Conservation (phyloP, 345 rosid species). For the Melaleuca quinquenervia region DNA sequence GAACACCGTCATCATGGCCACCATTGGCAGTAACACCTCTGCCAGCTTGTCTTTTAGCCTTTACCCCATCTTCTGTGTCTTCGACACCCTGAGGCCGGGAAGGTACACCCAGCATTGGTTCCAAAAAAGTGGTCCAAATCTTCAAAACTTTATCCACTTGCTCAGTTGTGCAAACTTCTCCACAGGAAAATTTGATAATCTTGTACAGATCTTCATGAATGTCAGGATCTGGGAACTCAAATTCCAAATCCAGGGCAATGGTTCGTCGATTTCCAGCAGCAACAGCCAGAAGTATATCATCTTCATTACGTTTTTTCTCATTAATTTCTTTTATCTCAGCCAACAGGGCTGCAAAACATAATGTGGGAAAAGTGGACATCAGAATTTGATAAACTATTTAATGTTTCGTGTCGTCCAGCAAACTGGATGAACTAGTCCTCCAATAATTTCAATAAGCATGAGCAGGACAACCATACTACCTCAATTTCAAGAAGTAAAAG, state of each 20-base stretch:
- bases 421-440: not conserved
- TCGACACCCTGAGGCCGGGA: slow-evolving; percentile 78
- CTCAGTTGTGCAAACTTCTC: slow-evolving; percentile 84
- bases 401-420: not conserved
- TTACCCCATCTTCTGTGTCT: slow-evolving; percentile 71
- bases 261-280: slow-evolving; percentile 76
- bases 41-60: slow-evolving; percentile 37
- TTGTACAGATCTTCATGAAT: slow-evolving; percentile 90
- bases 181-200: slow-evolving; percentile 88
- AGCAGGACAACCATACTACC: not conserved
- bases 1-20: slow-evolving; percentile 57
- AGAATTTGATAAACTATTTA: not conserved
- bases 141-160: slow-evolving; percentile 84
- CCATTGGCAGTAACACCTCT: slow-evolving; percentile 29
- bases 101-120: slow-evolving; percentile 75
- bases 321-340: slow-evolving; percentile 87
- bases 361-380: not conserved
- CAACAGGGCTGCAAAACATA: slow-evolving; percentile 56
- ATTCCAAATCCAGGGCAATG: slow-evolving; percentile 57
- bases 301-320: slow-evolving; percentile 71
- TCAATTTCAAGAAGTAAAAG: not conserved
- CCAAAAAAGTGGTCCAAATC: slow-evolving; percentile 91
- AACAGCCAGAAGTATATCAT: slow-evolving; percentile 70
- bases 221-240: slow-evolving; percentile 67
- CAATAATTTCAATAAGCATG: not conserved